These are phyloP conservation scores for Podospora fimiseda DNA, from an alignment of 495 filamentous ascomycete genomes.

Conservation along the genomic window DNA sequence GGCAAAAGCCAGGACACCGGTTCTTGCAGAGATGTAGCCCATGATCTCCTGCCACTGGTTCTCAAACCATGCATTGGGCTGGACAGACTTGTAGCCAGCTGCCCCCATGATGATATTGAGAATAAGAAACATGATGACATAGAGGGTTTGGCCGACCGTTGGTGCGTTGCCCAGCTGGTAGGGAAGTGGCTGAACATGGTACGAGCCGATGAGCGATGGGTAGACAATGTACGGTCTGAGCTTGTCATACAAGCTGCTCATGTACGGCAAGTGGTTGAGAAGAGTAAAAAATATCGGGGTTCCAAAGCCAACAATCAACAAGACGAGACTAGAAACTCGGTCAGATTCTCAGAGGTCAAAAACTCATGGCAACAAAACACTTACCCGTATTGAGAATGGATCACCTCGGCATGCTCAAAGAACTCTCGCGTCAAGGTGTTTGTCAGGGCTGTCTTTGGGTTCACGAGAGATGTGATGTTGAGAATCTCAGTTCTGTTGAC, in stretches of 20 bases:
- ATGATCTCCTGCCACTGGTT: slow-evolving; percentile 24
- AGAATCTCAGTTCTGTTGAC: slow-evolving; percentile 11
- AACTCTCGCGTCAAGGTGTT: slow-evolving; percentile 4
- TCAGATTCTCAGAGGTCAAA: neutral
- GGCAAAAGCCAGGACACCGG: slow-evolving; percentile 29
- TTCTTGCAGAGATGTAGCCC: slow-evolving; percentile 33
- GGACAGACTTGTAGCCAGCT: slow-evolving; percentile 15
- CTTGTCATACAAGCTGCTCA: slow-evolving; percentile 5
- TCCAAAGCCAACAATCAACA: slow-evolving; percentile 25
- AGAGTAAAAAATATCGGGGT: slow-evolving; percentile 28
- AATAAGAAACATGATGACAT: slow-evolving; percentile 28
- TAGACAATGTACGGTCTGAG: slow-evolving; percentile 26
- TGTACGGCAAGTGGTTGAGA: slow-evolving; percentile 25
- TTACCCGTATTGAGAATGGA: slow-evolving; percentile 2
- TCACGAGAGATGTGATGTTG: slow-evolving; percentile 26
- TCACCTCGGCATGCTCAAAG: slow-evolving; percentile 3
- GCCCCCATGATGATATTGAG: slow-evolving; percentile 33
- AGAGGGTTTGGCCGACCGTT: slow-evolving; percentile 33
- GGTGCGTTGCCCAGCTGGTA: slow-evolving; percentile 30
- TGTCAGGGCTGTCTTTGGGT: slow-evolving; percentile 1
- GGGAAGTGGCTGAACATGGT: slow-evolving; percentile 24
- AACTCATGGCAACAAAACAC: neutral
- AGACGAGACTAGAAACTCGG: neutral
- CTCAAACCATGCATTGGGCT: slow-evolving; percentile 25
- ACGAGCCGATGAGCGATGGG: slow-evolving; percentile 28